Evolutionary conservation across 139 green algal genomes (phyloP).

Genomic region (Chlorella sp.): DNA sequence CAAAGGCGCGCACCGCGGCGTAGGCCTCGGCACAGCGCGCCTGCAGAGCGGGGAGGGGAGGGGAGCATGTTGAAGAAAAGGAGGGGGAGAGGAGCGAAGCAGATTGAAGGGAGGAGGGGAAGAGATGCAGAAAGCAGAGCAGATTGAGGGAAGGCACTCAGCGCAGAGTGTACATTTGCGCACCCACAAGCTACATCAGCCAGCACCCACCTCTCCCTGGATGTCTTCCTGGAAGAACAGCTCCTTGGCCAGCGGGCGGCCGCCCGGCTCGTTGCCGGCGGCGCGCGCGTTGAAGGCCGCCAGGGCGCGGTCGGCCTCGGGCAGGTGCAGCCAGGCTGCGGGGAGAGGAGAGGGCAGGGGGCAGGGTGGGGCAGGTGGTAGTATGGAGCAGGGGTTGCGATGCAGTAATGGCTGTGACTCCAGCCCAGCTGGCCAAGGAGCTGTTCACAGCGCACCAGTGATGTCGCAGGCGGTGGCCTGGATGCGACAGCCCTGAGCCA

Average conservation of each 20-base stretch:
- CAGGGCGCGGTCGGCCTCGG: constrained; percentile 8
- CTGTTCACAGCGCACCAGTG: neutral
- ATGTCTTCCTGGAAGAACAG: constrained; percentile 62
- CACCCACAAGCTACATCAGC: no score
- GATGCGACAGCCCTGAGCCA: constrained; percentile 44
- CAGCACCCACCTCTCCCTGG: constrained; percentile 47
- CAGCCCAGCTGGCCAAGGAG: neutral
- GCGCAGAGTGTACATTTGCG: no score
- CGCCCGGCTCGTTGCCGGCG: constrained; percentile 1
- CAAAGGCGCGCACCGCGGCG: constrained; percentile 72
- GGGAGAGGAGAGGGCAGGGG: no score
- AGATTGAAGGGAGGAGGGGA: no score
- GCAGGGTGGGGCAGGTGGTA: no score
- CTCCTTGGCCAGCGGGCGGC: constrained; percentile 29
- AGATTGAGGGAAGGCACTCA: no score
- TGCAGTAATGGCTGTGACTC: no score
- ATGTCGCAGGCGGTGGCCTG: constrained; percentile 26
- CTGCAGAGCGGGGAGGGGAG: neutral
- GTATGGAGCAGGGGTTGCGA: no score
- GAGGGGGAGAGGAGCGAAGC: neutral
- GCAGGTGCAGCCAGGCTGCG: constrained; percentile 35
- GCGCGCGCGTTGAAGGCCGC: constrained; percentile 4
- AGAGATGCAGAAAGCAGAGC: no score
- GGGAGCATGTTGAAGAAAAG: no score
- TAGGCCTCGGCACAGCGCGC: constrained; percentile 79